Evolutionary conservation across 163 green algal genomes (phyloP), one percentile per base, ranked within the genome.

Genomic region (Prototheca wickerhamii): DNA sequence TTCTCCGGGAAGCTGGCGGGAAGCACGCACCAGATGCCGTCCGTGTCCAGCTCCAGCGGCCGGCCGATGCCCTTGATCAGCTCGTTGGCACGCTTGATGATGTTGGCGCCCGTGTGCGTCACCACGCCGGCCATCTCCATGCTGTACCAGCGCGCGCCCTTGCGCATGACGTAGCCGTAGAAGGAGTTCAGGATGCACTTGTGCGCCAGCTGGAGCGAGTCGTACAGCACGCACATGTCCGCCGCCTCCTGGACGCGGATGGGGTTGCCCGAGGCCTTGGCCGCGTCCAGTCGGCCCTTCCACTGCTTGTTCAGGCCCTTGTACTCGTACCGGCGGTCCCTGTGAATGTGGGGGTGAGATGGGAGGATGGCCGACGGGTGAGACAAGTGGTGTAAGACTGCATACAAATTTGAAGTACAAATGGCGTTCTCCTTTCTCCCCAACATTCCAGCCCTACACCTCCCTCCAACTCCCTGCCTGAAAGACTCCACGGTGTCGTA

Each of bases 161-260:
- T 89, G 58, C 89, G 81, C 88, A 95, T 95, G 63, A 96, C 89
- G 73, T 96, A 95, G 58, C 89, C 89, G 76, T 96, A 96, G 74
- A 96, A 96, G 40, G 86, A 96, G 83, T 99, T 99, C 68, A 99
- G 83, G 78, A 99, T 99, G 84, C 93, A 98, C 86, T 99, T 99
- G 86, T 99, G 93, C 32, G 93, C 93, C 64, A 98, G 89, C 85
- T 98, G 66, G 75, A 98, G 81, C 3, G 77, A 91, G 76, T 98
- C 93, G 70, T 95, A 98, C 73, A 96, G 82, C 61, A 96, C 85
- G 57, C 85, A 79, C 86, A 95, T 92, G 76, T 93, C 87, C 21
- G 59, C 56, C 29, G 88, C 88, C 75, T 95, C 83, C 63, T 88
- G 75, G 4, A 86, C 75, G 29, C 72, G 50, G 26, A 95, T 75